Evolutionary conservation across 345 rosid genomes (phyloP).

Genomic region (Brassica juncea): DNA sequence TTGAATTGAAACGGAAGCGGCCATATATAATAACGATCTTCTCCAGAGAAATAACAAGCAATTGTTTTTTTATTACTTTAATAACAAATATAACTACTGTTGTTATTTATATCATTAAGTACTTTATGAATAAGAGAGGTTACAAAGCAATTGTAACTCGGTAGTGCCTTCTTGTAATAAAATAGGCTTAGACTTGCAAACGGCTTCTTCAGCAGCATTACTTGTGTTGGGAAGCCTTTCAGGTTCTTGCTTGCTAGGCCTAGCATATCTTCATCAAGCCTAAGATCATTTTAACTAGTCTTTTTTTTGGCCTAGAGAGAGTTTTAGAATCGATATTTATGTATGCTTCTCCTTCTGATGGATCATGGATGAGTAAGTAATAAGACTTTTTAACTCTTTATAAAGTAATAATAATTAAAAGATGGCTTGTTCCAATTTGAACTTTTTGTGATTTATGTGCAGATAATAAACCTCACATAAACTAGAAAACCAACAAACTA

Average conservation of each 20-base stretch:
- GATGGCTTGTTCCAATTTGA: too few species aligned
- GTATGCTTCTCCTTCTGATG: too few species aligned
- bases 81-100: not conserved
- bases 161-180: not conserved
- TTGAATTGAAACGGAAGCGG: constrained; percentile 25
- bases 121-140: constrained; percentile 26
- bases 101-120: constrained; percentile 1
- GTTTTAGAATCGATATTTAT: too few species aligned
- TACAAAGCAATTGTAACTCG: not conserved
- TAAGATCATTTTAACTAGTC: too few species aligned
- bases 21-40: not conserved
- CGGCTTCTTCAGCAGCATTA: not conserved
- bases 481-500: not conserved
- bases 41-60: not conserved
- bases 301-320: too few species aligned
- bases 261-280: too few species aligned
- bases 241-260: too few species aligned
- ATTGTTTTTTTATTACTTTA: not conserved
- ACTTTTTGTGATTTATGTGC: too few species aligned
- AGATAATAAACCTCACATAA: not conserved
- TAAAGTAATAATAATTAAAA: too few species aligned
- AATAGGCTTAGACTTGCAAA: not conserved
- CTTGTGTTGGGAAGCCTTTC: too few species aligned
- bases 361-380: too few species aligned
- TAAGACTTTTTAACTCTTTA: too few species aligned